Evolutionary conservation across 1,284 basidiomycete genomes (phyloP).

Genomic region (Ceratobasidium sp.): DNA sequence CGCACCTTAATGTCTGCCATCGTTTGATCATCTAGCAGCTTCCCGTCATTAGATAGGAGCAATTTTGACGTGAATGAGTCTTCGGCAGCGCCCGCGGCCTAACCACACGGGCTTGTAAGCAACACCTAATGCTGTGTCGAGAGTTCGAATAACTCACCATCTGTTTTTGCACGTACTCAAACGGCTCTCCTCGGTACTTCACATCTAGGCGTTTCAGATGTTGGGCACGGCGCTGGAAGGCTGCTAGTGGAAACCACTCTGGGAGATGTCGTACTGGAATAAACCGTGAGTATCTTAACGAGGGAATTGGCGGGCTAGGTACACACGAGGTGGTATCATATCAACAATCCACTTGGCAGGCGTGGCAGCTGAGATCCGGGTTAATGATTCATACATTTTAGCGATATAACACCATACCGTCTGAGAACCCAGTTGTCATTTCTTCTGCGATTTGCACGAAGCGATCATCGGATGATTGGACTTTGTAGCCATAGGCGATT

Average conservation of each 20-base stretch:
- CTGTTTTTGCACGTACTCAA: constrained; percentile 52
- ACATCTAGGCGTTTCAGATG: background rate
- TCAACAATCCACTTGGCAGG: constrained; percentile 13
- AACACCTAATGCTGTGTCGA: too few relatives aligned
- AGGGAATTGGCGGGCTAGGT: background rate
- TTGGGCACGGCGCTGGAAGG: constrained; percentile 49
- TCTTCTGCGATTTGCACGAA: constrained; percentile 21
- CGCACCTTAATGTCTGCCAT: constrained; percentile 52
- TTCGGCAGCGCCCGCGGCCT: constrained; percentile 54
- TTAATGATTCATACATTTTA: background rate
- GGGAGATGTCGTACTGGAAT: constrained; percentile 54
- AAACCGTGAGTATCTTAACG: background rate
- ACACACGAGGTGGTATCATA: constrained; percentile 3
- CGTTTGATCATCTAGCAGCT: constrained; percentile 51
- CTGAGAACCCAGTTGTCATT: constrained; percentile 3
- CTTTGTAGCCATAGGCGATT: constrained; percentile 22
- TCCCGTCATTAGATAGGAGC: constrained; percentile 50
- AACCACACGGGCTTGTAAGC: background rate
- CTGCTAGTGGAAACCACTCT: constrained; percentile 55
- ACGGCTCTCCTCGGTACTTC: constrained; percentile 52
- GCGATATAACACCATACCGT: constrained; percentile 1
- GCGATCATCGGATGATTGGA: constrained; percentile 20
- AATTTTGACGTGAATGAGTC: constrained; percentile 53
- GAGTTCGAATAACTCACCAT: constrained; percentile 49
- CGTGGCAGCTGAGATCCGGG: background rate